These are phyloP conservation scores for Eimeria acervulina DNA, from an alignment of 169 alveolate genomes.

Conservation along the genomic window DNA sequence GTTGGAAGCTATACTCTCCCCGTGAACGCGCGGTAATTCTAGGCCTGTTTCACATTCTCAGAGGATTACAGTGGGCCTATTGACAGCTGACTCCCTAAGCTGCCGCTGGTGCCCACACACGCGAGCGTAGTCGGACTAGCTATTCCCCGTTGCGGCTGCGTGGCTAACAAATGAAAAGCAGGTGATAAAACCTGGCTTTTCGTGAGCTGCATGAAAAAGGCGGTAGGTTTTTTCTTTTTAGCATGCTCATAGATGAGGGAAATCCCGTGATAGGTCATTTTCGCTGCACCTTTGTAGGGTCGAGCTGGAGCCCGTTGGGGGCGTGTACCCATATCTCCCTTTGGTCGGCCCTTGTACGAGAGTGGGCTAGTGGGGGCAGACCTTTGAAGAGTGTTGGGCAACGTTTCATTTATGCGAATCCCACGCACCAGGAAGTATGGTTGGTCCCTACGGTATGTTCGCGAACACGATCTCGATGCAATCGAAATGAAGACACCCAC, in stretches of 20 bases:
- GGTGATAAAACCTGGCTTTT: not conserved
- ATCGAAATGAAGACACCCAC: not conserved
- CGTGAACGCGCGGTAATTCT: not conserved
- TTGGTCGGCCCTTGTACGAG: too few species aligned
- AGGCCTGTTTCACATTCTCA: not conserved
- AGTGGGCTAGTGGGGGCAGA: too few species aligned
- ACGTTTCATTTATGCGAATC: not conserved
- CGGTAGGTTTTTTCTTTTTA: not conserved
- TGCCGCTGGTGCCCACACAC: not conserved
- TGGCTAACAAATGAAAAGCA: not conserved
- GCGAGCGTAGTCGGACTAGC: not conserved
- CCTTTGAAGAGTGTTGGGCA: not conserved
- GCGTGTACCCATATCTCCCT: not conserved
- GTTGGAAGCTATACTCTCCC: not conserved
- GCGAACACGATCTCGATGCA: not conserved
- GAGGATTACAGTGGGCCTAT: not conserved
- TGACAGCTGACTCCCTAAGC: not conserved
- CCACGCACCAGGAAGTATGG: not conserved
- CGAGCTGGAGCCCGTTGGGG: not conserved
- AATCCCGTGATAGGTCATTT: too few species aligned
- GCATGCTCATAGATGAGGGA: not conserved
- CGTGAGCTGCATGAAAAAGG: not conserved
- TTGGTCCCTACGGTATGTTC: not conserved
- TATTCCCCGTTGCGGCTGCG: not conserved
- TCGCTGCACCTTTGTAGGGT: constrained; percentile 96